These are phyloP conservation scores for Tolypocladium inflatum DNA, from an alignment of 2,329 filamentous ascomycete species.

Conservation along the genomic window DNA sequence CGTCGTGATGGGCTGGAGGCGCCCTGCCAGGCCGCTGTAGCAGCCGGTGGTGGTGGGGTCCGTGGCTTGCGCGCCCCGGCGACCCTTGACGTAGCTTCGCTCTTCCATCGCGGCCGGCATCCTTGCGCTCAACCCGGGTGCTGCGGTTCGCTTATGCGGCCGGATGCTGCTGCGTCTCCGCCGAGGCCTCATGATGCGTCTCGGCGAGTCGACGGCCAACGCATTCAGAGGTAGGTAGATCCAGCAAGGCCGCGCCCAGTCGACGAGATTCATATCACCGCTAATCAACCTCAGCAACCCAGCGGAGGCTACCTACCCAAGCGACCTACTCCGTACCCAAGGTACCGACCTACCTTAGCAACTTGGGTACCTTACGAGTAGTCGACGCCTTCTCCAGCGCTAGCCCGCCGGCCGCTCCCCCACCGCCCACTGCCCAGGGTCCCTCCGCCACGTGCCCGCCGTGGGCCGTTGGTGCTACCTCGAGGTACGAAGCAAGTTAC, in stretches of 20 bases:
- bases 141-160: background rate
- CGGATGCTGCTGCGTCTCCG: no score
- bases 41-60: background rate
- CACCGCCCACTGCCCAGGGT: background rate
- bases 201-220: background rate
- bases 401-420: background rate
- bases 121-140: background rate
- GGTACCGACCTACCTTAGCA: no score
- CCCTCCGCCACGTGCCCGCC: background rate
- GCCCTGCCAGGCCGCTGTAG: background rate
- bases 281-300: no score
- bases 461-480: background rate
- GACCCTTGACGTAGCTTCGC: background rate
- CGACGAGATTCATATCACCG: background rate
- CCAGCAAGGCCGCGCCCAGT: background rate
- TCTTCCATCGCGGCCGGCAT: background rate
- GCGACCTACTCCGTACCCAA: no score
- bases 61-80: background rate
- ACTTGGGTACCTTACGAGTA: no score
- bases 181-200: no score
- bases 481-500: background rate
- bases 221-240: no score
- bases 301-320: no score
- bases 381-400: background rate
- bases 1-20: slow-evolving; percentile 19